A percentile compares a stretch with the other conserved stretches of the same genome.
phyloP scores from a whole-genome alignment of 345 rosid species.

The Citrus maxima region DNA sequence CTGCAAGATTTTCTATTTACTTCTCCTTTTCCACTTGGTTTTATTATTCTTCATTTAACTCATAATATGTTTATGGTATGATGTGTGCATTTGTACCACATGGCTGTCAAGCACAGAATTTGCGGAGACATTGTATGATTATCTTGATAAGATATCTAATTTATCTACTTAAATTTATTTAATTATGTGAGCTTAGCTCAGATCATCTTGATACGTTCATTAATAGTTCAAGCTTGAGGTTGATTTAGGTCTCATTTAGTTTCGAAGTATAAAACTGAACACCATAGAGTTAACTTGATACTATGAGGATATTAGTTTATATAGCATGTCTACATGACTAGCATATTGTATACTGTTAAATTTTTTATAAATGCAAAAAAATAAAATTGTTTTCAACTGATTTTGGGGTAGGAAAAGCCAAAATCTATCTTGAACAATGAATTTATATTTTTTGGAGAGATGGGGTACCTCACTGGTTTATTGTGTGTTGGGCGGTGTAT shows the following conservation, averaged over 20 bases:
- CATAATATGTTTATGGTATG: background rate
- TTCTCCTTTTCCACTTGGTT: background rate
- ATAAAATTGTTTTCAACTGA: no score
- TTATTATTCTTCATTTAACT: no score
- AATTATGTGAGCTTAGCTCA: background rate
- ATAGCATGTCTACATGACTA: background rate
- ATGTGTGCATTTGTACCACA: background rate
- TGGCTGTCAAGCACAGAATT: background rate
- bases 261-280: background rate
- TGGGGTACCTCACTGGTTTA: no score
- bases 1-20: constrained; percentile 39
- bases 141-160: background rate
- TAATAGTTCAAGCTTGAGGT: background rate
- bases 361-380: background rate
- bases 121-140: constrained; percentile 1
- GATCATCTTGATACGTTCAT: background rate
- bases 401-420: no score
- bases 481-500: no score
- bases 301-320: no score
- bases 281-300: background rate
- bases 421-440: no score
- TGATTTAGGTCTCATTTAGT: background rate
- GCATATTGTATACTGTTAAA: background rate
- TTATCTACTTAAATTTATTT: background rate
- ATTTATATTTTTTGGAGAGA: no score